A percentile compares a stretch with the other conserved stretches of the same genome.
phyloP scores from a whole-genome alignment of 164 flowering plant genomes.

The Magnolia sinica region DNA sequence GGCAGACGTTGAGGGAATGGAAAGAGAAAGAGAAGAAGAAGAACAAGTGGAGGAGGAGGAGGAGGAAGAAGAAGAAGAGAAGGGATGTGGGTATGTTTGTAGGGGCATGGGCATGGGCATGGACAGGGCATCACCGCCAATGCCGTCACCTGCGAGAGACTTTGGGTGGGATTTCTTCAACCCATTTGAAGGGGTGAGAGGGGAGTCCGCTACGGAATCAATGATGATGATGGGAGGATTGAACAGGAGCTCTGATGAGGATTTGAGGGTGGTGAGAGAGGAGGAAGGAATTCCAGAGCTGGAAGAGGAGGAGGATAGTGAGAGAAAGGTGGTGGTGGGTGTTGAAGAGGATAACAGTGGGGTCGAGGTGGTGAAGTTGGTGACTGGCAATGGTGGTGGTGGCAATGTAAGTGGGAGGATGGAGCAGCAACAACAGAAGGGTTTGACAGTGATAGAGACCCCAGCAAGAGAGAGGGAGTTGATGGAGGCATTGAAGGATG shows the following conservation, averaged over 20 bases:
- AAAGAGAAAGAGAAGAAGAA: constrained; percentile 22
- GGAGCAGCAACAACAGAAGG: constrained; percentile 35
- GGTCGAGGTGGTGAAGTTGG: constrained; percentile 15
- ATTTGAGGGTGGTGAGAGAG: constrained; percentile 73
- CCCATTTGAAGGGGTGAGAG: constrained; percentile 56
- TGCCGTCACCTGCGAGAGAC: constrained; percentile 54
- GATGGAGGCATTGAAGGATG: constrained; percentile 76
- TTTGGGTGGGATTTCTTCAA: constrained; percentile 39
- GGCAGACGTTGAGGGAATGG: too few relatives aligned
- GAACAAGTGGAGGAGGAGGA: constrained; percentile 16
- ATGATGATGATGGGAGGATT: constrained; percentile 35
- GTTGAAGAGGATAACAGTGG: constrained; percentile 37
- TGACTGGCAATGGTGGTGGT: too few relatives aligned
- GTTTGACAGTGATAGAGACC: constrained; percentile 51
- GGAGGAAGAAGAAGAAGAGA: constrained; percentile 11
- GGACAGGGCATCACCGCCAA: constrained; percentile 25
- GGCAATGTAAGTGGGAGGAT: constrained; percentile 1
- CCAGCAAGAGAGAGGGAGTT: constrained; percentile 77
- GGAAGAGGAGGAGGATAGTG: constrained; percentile 43
- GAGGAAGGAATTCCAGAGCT: constrained; percentile 62
- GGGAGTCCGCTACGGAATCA: constrained; percentile 23
- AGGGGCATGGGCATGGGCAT: not conserved
- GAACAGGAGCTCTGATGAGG: constrained; percentile 54
- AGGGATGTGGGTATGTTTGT: constrained; percentile 19
- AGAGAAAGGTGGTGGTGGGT: constrained; percentile 25